Evolutionary conservation across 331 rosid genomes (phyloP).

Genomic region (Acacia pycnantha): DNA sequence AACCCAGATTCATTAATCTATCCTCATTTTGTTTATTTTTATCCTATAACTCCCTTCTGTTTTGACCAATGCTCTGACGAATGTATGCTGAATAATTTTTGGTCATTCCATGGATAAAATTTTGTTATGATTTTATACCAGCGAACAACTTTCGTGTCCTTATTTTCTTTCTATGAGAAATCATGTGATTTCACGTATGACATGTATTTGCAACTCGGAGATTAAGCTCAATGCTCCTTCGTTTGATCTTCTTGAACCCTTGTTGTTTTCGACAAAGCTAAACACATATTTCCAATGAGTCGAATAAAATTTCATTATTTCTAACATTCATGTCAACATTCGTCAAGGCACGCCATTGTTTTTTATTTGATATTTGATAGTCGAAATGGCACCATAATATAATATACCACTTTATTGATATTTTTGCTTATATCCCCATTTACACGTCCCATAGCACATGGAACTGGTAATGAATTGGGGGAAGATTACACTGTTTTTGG

Average conservation of each 20-base stretch:
- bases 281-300: background rate
- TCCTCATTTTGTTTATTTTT: background rate
- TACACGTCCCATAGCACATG: background rate
- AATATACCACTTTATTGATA: too few species aligned
- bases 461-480: too few species aligned
- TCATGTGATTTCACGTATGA: background rate
- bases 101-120: background rate
- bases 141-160: conserved; percentile 20
- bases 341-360: too few species aligned
- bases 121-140: background rate
- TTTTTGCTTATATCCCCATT: too few species aligned
- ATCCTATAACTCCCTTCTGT: background rate
- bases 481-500: too few species aligned
- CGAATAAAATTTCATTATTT: background rate
- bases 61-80: background rate
- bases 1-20: background rate
- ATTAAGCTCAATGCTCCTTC: conserved; percentile 1
- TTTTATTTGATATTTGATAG: too few species aligned
- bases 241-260: conserved; percentile 6
- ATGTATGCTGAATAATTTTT: background rate
- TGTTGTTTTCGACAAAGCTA: background rate
- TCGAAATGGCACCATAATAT: too few species aligned
- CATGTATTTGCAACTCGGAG: background rate
- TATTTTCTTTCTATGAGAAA: background rate
- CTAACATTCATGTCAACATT: too few species aligned